Evolutionary conservation across 225 moss, liverwort and hornwort species (phyloP), one percentile per base, ranked within the genome.

Genomic region (Takakia lepidozioides): DNA sequence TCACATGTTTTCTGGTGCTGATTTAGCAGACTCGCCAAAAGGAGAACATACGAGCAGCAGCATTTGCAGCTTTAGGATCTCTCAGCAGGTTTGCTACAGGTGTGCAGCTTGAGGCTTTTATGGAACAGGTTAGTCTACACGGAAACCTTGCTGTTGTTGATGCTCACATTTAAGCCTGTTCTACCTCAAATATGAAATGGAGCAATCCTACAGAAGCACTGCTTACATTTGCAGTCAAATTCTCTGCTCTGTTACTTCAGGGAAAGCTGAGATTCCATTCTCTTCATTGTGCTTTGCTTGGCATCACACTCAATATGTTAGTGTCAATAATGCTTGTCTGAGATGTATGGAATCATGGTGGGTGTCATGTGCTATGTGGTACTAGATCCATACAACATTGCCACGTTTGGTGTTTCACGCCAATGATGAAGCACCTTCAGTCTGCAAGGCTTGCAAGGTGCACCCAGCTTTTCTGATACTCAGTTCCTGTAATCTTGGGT

Each of bases 391-490:
- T 70, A 73, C 74, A 38, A 73, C 72, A 41, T 56, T 98, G 49
- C 95, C 95, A 44, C 90, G 95, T 45, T 52, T 98, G 26, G 80
- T 98, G 19, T 73, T 98, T 39, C 95, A 98, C 60, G 80, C 89
- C 25, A 98, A 91, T 58, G 95, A 98, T 56, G 95, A 98, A 68
- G 90, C 95, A 43, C 68, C 90, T 40, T 70, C 73, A 45, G 95
- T 98, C 19, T 84, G 95, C 58, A 76, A 87, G 69, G 80, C 87
- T 54, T 98, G 95, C 63, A 98, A 98, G 87, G 95, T 98, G 63
- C 27, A 29, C 9, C 48, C 6, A 38, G 14, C 24, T 48, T 57
- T 43, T 56, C 32, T 46, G 9, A 9, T 19, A 20, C 41, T 48
- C 13, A 49, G 25, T 35, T 8, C 29, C 28, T 46, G 35, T 41